Evolutionary conservation across 192 early-diverging fungal species (phyloP), one percentile per base, ranked within the genome.

Genomic region (Umbelopsis vinacea): DNA sequence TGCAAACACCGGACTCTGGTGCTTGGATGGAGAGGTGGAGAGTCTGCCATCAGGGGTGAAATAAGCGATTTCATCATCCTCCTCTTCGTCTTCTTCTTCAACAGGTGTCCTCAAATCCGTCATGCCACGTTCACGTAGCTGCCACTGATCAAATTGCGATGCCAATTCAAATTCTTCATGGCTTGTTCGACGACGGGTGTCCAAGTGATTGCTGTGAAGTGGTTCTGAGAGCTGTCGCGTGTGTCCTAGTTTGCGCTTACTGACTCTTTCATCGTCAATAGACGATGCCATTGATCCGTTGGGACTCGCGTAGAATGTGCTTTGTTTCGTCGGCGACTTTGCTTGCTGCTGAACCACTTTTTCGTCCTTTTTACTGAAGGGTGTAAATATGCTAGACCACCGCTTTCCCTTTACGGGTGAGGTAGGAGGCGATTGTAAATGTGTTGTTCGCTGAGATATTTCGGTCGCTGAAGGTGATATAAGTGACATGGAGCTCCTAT

Each of bases 41-140:
- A 63, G 26, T 14, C 57, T 63, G 15, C 57, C 57, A 8, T 63
- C 57, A 14, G 57, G 57, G 7, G 57, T 63, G 19, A 63, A 63
- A 35, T 63, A 63, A 12, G 57, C 57, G 26, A 63, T 63, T 26
- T 63, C 57, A 63, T 63, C 57, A 63, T 63, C 57, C 5, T 63
- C 57, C 33, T 63, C 57, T 63, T 63, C 57, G n/a, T 63, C 57
- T 17, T 63, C 29, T 63, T 63, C 57, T 37, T 37, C 57, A 37
- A 63, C 26, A n/a, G 57, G 57, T 38, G 57, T 60, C 1, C 55
- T 60, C 29, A 60, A 26, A 2, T 60, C 55, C 33, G 48, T 50
- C n/a, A 10, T 35, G 33, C 57, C 57, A 37, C 57, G 57, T 17
- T 63, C 57, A 37, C 26, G 57, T 6, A 63, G 57, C n/a, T 63